A percentile compares a stretch with the other conserved stretches of the same genome.
phyloP scores from a whole-genome alignment of 441 rosid genomes.

The Populus hybrid region DNA sequence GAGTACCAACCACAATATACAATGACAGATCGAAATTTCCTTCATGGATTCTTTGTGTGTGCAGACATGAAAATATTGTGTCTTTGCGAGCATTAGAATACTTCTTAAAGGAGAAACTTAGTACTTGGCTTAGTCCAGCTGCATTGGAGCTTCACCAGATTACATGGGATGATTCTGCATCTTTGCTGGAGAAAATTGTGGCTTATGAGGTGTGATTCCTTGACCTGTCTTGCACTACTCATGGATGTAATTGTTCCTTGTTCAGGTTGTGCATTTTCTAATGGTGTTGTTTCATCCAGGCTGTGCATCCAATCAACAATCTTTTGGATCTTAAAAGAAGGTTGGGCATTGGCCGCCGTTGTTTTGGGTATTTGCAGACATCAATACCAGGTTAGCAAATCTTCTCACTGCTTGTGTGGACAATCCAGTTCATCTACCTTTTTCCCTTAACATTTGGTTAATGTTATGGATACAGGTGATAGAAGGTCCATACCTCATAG shows the following conservation, averaged over 20 bases:
- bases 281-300: conserved; percentile 37
- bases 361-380: conserved; percentile 89
- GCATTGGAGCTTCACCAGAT: conserved; percentile 88
- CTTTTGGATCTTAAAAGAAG: conserved; percentile 92
- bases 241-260: conserved; percentile 5
- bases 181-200: conserved; percentile 90
- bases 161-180: conserved; percentile 95
- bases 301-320: conserved; percentile 94
- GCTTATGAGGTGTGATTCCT: conserved; percentile 66
- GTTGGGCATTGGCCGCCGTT: conserved; percentile 81
- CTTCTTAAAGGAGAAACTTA: conserved; percentile 77
- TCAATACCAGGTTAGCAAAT: conserved; percentile 71
- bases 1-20: neutral
- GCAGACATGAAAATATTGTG: conserved; percentile 69
- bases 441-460: neutral
- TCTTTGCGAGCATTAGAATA: conserved; percentile 78
- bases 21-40: neutral
- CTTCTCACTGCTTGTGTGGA: neutral
- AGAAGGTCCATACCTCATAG: too few relatives aligned
- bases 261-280: conserved; percentile 12
- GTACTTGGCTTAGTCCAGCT: conserved; percentile 95
- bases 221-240: conserved; percentile 6
- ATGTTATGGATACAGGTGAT: too few relatives aligned
- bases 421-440: neutral
- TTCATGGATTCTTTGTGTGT: conserved; percentile 15